Evolutionary conservation across 2,329 filamentous ascomycete genomes (phyloP), one percentile per base, ranked within the genome.

Genomic region (Xylogone sp.): DNA sequence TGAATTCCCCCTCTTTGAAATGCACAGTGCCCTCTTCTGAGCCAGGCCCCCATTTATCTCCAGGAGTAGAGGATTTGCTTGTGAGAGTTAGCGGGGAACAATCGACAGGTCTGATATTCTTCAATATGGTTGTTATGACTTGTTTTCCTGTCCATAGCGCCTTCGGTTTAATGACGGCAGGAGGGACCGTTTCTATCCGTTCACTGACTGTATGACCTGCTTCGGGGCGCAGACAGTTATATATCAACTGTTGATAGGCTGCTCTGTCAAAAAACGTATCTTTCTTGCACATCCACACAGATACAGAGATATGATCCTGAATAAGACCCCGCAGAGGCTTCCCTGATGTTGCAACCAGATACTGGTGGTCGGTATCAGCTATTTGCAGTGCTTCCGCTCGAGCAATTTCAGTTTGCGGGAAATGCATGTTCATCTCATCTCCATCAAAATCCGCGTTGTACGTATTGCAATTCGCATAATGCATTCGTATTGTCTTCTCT

Each of bases 391-490:
- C 94, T 72, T 99, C 94, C 2, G 93, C 89, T 60, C 94, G 82
- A 16, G 94, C 94, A 58, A 97, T 78, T 67, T 97, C 95, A 61
- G 96, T 97, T 63, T 99, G 94, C 1, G 94, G 94, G 65, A 99
- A 97, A 71, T 99, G 94, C 92, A 99, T 95, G 69, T 99, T 99
- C 94, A 99, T 99, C 71, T 99, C 94, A 67, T 99, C 94, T 69
- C 94, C 94, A 65, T 99, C 95, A 66, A 99, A 99, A 78, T 99
- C 94, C 27, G 94, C 94, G 63, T 99, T 99, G 77, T 99, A 99
- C 0, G 94, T 97, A 66, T 99, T 99, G 70, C 94, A 97, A 69
- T 99, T 99, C 63, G 94, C 93, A 72, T 99, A 99, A 75, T 99
- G 94, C 93, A 99, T 97, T 59, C 94, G 91, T 67, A 99, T 92